Evolutionary conservation across 768 basidiomycete genomes (phyloP).

Genomic region (Tulasnella sp.): DNA sequence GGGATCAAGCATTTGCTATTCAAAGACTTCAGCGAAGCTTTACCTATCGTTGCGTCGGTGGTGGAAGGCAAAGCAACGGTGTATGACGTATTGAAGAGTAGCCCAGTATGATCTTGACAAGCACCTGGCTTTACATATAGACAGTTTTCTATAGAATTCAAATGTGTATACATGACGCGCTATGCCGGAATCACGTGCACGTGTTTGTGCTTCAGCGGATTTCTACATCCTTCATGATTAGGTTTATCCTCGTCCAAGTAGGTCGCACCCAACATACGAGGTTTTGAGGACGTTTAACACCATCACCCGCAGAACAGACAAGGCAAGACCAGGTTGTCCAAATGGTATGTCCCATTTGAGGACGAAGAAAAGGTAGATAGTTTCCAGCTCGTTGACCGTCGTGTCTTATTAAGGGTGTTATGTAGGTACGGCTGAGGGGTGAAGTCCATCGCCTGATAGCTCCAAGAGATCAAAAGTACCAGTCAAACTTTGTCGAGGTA

Average conservation of each 20-base stretch:
- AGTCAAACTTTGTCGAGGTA: constrained; percentile 98
- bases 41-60: constrained; percentile 48
- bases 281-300: background rate
- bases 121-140: no score
- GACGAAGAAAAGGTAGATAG: constrained; percentile 88
- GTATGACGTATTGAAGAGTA: constrained; percentile 33
- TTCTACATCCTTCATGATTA: constrained; percentile 89
- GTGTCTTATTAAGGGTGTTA: background rate
- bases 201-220: no score
- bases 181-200: no score
- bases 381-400: background rate
- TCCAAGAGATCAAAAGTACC: constrained; percentile 95
- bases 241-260: constrained; percentile 95
- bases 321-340: constrained; percentile 92
- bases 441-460: constrained; percentile 95
- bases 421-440: constrained; percentile 79
- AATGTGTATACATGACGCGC: no score
- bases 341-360: constrained; percentile 98
- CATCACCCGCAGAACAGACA: constrained; percentile 71
- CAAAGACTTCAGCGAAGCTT: constrained; percentile 50
- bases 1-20: constrained; percentile 73
- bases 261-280: constrained; percentile 17
- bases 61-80: constrained; percentile 57
- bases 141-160: no score
- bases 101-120: constrained; percentile 2